Evolutionary conservation across 2,329 filamentous ascomycete genomes (phyloP).

Genomic region (Pseudogymnoascus sp.): DNA sequence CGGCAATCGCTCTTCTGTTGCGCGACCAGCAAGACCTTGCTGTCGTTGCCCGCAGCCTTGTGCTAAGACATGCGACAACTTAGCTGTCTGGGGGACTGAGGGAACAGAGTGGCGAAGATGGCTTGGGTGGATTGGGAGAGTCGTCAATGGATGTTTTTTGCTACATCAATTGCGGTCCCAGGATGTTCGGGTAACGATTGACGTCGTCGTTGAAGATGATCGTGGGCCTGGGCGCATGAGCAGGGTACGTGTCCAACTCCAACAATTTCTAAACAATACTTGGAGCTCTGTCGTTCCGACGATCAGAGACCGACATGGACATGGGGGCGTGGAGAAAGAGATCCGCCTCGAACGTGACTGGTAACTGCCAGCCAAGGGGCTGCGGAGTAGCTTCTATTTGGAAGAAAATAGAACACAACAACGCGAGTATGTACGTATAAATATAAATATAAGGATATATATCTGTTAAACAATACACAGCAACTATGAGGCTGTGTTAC

Average conservation of each 20-base stretch:
- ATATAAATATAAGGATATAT: background rate
- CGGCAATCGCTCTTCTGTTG: slow-evolving; percentile 7
- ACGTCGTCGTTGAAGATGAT: background rate
- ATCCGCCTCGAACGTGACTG: slow-evolving; percentile 5
- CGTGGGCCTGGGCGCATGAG: background rate
- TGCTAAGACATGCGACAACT: slow-evolving; percentile 25
- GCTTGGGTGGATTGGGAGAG: background rate
- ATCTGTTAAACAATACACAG: background rate
- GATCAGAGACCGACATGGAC: slow-evolving; percentile 3
- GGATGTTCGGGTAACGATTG: background rate
- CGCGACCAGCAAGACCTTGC: slow-evolving; percentile 26
- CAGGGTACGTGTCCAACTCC: slow-evolving; percentile 4
- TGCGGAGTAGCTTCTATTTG: background rate
- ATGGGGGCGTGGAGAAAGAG: slow-evolving; percentile 2
- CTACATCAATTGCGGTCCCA: background rate
- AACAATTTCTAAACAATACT: slow-evolving; percentile 5
- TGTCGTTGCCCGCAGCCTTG: slow-evolving; percentile 22
- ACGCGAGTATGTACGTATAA: background rate
- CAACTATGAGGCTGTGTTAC: background rate
- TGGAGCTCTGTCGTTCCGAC: slow-evolving; percentile 3
- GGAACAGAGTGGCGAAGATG: background rate
- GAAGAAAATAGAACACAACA: background rate
- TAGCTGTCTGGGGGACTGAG: background rate
- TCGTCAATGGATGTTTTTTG: background rate
- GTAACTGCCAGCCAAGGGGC: background rate